These are phyloP conservation scores for Parafenestella ontariensis DNA, from an alignment of 2,329 filamentous ascomycete genomes.

Conservation along the genomic window DNA sequence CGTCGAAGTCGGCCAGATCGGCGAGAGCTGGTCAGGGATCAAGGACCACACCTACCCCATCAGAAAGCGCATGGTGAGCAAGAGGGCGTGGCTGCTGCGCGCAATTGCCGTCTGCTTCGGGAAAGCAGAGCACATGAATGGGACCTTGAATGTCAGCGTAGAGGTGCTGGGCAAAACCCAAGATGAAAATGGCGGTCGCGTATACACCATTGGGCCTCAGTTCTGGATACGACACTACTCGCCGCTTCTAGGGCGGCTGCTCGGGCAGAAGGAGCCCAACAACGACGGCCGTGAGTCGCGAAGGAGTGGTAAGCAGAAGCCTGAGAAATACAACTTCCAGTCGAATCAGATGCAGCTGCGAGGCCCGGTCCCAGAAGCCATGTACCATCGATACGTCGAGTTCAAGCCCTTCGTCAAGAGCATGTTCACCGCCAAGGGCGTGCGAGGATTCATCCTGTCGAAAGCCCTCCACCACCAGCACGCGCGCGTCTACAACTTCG, in stretches of 20 bases:
- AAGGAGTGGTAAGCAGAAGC: slow-evolving; percentile 54
- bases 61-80: slow-evolving; percentile 85
- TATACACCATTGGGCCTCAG: slow-evolving; percentile 81
- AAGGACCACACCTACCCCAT: slow-evolving; percentile 70
- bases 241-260: slow-evolving; percentile 83
- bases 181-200: slow-evolving; percentile 66
- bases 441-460: slow-evolving; percentile 81
- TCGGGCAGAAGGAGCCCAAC: slow-evolving; percentile 67
- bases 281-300: slow-evolving; percentile 40
- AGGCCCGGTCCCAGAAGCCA: slow-evolving; percentile 77
- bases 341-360: slow-evolving; percentile 87
- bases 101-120: slow-evolving; percentile 70
- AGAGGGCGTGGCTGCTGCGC: slow-evolving; percentile 81
- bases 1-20: slow-evolving; percentile 66
- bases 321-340: slow-evolving; percentile 87
- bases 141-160: slow-evolving; percentile 74
- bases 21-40: slow-evolving; percentile 72
- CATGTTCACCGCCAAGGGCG: slow-evolving; percentile 81
- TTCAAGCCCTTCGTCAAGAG: slow-evolving; percentile 88
- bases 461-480: slow-evolving; percentile 91
- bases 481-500: slow-evolving; percentile 85
- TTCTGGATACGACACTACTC: slow-evolving; percentile 85
- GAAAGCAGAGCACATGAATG: slow-evolving; percentile 70
- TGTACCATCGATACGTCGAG: slow-evolving; percentile 94
- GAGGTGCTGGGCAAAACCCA: slow-evolving; percentile 79